Evolutionary conservation across 257 asterid genomes (phyloP).

Genomic region (Echium plantagineum): DNA sequence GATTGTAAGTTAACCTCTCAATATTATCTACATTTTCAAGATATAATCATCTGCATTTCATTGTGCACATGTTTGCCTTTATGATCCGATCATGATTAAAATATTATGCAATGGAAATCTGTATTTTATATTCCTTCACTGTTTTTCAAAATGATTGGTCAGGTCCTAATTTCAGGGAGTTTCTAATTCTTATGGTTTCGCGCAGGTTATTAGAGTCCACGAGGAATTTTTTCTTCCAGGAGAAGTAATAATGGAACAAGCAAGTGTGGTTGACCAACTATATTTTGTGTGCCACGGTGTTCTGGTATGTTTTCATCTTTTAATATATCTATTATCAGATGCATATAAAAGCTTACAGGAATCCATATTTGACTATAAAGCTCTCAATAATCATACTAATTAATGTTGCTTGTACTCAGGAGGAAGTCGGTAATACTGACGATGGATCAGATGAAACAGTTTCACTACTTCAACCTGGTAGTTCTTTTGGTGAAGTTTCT

Average conservation of each 20-base stretch:
- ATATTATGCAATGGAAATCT: too few species aligned
- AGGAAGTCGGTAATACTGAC: conserved; percentile 49
- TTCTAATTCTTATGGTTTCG: not conserved
- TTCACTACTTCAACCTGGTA: conserved; percentile 43
- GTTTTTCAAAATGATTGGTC: not conserved
- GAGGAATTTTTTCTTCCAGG: conserved; percentile 96
- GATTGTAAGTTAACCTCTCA: conserved; percentile 44
- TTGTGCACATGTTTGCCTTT: not conserved
- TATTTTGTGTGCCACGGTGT: conserved; percentile 78
- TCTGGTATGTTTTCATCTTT: conserved; percentile 29
- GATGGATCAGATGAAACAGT: conserved; percentile 66
- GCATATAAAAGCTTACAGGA: not conserved
- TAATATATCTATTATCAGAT: not conserved
- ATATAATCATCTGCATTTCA: not conserved
- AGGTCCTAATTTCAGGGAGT: not conserved
- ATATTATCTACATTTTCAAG: not conserved
- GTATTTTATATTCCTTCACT: too few species aligned
- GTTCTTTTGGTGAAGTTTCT: conserved; percentile 68
- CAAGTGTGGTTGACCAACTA: conserved; percentile 75
- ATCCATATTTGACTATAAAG: not conserved
- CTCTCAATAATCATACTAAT: not conserved
- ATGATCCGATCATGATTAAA: too few species aligned
- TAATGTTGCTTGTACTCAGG: conserved; percentile 33
- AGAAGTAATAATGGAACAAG: conserved; percentile 82
- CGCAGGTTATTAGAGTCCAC: conserved; percentile 73